Evolutionary conservation across 2,329 filamentous ascomycete species (phyloP).

Genomic region (Cladophialophora exuberans): DNA sequence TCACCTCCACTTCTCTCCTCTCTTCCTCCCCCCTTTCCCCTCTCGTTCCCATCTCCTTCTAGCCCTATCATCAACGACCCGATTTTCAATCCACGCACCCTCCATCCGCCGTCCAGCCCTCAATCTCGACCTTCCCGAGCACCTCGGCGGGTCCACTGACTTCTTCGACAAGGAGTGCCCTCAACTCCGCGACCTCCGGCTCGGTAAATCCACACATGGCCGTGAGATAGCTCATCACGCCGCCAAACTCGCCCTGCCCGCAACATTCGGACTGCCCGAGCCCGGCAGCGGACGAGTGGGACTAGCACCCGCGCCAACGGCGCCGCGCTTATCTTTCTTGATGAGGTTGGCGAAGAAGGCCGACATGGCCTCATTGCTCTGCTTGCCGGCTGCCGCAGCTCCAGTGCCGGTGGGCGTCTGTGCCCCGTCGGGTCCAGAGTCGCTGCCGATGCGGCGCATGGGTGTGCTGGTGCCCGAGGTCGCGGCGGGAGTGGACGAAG

Average conservation of each 20-base stretch:
- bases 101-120: slow-evolving; percentile 30
- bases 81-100: slow-evolving; percentile 25
- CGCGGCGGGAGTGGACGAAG: not conserved
- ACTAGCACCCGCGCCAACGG: slow-evolving; percentile 17
- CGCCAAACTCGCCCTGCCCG: slow-evolving; percentile 29
- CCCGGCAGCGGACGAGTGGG: slow-evolving; percentile 18
- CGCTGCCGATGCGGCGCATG: slow-evolving; percentile 25
- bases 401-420: slow-evolving; percentile 6
- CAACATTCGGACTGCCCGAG: not conserved
- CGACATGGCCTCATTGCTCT: slow-evolving; percentile 29
- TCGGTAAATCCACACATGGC: slow-evolving; percentile 29
- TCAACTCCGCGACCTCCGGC: slow-evolving; percentile 29
- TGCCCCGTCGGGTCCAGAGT: slow-evolving; percentile 9
- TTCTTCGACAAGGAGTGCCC: slow-evolving; percentile 23
- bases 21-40: not conserved
- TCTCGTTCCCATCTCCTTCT: not conserved
- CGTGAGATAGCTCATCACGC: slow-evolving; percentile 29
- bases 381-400: slow-evolving; percentile 17
- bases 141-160: slow-evolving; percentile 16
- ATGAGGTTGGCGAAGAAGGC: slow-evolving; percentile 33
- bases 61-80: not conserved
- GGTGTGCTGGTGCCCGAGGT: slow-evolving; percentile 18
- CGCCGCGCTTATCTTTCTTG: slow-evolving; percentile 28
- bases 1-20: too few relatives aligned
- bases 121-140: slow-evolving; percentile 20